A percentile compares a stretch with the other conserved stretches of the same genome.
phyloP scores from a whole-genome alignment of 2,329 filamentous ascomycete species.

The Aureobasidium zeae region DNA sequence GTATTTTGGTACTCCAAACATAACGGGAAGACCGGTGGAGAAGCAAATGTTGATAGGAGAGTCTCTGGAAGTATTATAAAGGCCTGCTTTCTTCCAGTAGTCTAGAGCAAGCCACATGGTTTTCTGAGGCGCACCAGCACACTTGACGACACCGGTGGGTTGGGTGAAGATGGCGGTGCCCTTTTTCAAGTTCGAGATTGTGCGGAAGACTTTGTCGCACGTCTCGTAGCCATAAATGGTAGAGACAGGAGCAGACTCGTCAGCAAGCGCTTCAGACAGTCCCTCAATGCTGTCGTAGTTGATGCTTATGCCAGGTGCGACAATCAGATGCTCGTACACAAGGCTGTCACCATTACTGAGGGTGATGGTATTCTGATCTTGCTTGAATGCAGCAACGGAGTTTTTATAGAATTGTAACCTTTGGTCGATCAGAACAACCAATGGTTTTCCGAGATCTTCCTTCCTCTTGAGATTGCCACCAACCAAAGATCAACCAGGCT shows the following conservation, averaged over 20 bases:
- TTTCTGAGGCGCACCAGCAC: slow-evolving; percentile 34
- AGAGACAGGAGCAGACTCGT: slow-evolving; percentile 29
- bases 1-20: slow-evolving; percentile 36
- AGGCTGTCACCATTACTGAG: slow-evolving; percentile 48
- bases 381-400: slow-evolving; percentile 42
- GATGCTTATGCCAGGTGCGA: slow-evolving; percentile 38
- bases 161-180: slow-evolving; percentile 33
- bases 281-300: slow-evolving; percentile 19
- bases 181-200: slow-evolving; percentile 27
- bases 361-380: slow-evolving; percentile 48
- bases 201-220: slow-evolving; percentile 31
- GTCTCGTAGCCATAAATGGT: slow-evolving; percentile 32
- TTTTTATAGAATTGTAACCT: slow-evolving; percentile 53
- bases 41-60: slow-evolving; percentile 32
- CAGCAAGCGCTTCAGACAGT: slow-evolving; percentile 27
- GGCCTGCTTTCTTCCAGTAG: slow-evolving; percentile 29
- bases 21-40: slow-evolving; percentile 31
- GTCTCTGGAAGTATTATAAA: slow-evolving; percentile 27
- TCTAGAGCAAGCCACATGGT: slow-evolving; percentile 35
- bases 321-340: slow-evolving; percentile 55
- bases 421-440: slow-evolving; percentile 46
- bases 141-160: slow-evolving; percentile 32
- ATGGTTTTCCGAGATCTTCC: slow-evolving; percentile 45
- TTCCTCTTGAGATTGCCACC: slow-evolving; percentile 57
- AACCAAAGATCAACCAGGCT: slow-evolving; percentile 57